These are phyloP conservation scores for Daedaleopsis sinensis DNA, from an alignment of 768 basidiomycete genomes.

Conservation along the genomic window DNA sequence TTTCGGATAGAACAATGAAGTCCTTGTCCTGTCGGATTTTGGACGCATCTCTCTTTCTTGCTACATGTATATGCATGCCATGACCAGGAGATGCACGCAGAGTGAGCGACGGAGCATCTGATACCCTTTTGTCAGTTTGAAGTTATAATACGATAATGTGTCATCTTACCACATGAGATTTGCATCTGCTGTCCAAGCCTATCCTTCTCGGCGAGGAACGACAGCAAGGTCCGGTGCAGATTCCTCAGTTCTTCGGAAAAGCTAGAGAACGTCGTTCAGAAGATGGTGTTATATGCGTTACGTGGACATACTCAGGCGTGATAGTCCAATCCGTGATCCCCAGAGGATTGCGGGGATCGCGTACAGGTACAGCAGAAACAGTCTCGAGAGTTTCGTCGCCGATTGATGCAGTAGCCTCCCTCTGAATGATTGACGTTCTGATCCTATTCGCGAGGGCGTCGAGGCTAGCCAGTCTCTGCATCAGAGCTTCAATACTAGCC, in stretches of 20 bases:
- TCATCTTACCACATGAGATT: conserved; percentile 49
- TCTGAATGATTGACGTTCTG: conserved; percentile 26
- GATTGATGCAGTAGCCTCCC: neutral
- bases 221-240: conserved; percentile 52
- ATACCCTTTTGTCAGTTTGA: neutral
- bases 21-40: conserved; percentile 48
- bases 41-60: conserved; percentile 62
- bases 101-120: conserved; percentile 74
- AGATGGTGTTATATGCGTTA: neutral
- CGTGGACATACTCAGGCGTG: conserved; percentile 57
- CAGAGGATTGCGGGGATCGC: conserved; percentile 22
- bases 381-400: conserved; percentile 9
- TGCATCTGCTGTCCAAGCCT: conserved; percentile 60
- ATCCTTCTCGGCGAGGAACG: conserved; percentile 49
- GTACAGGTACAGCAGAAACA: conserved; percentile 27
- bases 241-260: conserved; percentile 57
- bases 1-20: conserved; percentile 66
- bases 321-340: conserved; percentile 54
- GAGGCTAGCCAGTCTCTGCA: conserved; percentile 56
- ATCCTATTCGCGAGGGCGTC: conserved; percentile 59
- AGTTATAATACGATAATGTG: no score
- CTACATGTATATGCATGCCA: conserved; percentile 78
- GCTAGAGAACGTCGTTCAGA: conserved; percentile 35
- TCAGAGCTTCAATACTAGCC: conserved; percentile 55
- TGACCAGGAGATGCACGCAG: conserved; percentile 67